A percentile compares a stretch with the other conserved stretches of the same genome.
Evolutionary conservation across 768 basidiomycete genomes (phyloP).

Genomic region (Kwoniella botswanensis): DNA sequence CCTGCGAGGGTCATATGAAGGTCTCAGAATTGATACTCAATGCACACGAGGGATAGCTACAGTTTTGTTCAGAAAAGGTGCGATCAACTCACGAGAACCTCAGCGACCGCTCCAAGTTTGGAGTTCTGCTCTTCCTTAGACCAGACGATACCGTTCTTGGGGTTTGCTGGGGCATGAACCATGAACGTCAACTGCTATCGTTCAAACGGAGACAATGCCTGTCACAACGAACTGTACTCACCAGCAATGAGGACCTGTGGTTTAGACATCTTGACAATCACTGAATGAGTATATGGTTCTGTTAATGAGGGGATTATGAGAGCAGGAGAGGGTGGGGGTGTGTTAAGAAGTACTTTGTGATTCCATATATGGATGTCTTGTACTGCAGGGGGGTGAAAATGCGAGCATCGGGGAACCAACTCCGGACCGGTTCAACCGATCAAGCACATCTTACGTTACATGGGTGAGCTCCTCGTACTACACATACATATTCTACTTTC

Average conservation of each 20-base stretch:
- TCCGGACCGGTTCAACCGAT: neutral
- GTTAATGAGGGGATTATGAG: neutral
- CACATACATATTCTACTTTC: no score
- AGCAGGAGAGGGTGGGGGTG: neutral
- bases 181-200: no score
- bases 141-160: conserved; percentile 68
- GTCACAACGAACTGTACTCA: conserved; percentile 6
- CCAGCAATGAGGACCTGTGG: conserved; percentile 56
- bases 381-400: neutral
- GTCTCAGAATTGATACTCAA: neutral
- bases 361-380: neutral
- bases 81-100: conserved; percentile 70
- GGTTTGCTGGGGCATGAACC: conserved; percentile 35
- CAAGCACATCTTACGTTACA: neutral
- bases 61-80: neutral
- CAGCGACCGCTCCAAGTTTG: conserved; percentile 71
- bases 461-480: neutral
- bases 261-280: conserved; percentile 40
- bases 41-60: neutral
- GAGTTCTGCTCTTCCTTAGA: conserved; percentile 74
- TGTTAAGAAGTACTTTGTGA: no score
- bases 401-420: neutral
- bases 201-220: neutral
- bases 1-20: conserved; percentile 53
- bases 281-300: neutral